Conservation (phyloP, 1,284 basidiomycete genomes). For the Marasmius sp. region DNA sequence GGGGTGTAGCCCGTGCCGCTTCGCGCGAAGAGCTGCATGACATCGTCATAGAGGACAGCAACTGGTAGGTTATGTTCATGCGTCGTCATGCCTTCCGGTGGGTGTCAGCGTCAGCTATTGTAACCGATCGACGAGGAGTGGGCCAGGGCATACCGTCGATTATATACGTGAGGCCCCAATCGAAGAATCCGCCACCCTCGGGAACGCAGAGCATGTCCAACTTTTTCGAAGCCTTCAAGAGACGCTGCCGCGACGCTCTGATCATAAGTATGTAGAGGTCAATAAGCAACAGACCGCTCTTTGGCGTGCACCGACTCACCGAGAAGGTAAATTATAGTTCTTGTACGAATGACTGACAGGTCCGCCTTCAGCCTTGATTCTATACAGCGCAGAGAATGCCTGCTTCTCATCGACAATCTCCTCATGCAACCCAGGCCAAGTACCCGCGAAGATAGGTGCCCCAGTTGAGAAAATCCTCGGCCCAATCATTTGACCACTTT, state of each 20-base stretch:
- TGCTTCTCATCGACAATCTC: slow-evolving; percentile 61
- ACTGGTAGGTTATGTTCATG: slow-evolving; percentile 72
- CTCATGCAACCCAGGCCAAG: slow-evolving; percentile 49
- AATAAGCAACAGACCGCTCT: neutral
- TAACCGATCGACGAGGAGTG: neutral
- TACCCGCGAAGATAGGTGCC: slow-evolving; percentile 65
- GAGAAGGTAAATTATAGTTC: slow-evolving; percentile 69
- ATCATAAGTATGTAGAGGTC: neutral
- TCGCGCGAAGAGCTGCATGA: slow-evolving; percentile 54
- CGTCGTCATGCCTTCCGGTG: slow-evolving; percentile 68
- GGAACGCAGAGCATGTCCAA: slow-evolving; percentile 71
- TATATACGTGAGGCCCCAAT: slow-evolving; percentile 77
- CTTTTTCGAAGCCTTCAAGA: slow-evolving; percentile 59
- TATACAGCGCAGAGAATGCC: slow-evolving; percentile 59
- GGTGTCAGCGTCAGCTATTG: neutral
- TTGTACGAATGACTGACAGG: slow-evolving; percentile 71
- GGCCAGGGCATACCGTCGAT: slow-evolving; percentile 52
- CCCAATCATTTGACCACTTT: slow-evolving; percentile 65
- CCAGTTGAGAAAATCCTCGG: slow-evolving; percentile 73
- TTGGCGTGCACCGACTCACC: slow-evolving; percentile 32
- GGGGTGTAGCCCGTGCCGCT: slow-evolving; percentile 75
- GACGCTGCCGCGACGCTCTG: slow-evolving; percentile 68
- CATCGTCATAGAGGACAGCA: slow-evolving; percentile 66
- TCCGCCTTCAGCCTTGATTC: slow-evolving; percentile 72
- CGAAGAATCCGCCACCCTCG: slow-evolving; percentile 75